Conservation (phyloP, 176 grass and related monocot species). For the Bolboschoenus planiculmis region DNA sequence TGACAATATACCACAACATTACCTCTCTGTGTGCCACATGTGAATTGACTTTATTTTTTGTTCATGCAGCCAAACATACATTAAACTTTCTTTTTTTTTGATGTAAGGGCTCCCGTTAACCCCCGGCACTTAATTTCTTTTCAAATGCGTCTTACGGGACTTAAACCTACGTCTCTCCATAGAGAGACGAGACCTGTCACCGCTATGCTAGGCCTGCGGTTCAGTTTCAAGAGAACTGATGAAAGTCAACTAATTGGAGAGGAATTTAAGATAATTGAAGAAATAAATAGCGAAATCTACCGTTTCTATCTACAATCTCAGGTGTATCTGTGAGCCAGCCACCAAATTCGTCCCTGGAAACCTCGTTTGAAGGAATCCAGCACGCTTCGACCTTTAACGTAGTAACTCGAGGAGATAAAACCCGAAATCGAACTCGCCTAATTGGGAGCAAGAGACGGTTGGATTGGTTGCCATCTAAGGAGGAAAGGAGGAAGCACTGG, state of each 20-base stretch:
- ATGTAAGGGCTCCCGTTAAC: no score
- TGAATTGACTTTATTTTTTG: background rate
- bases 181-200: no score
- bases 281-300: background rate
- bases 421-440: background rate
- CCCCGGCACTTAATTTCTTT: no score
- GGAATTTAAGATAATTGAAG: background rate
- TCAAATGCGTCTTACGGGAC: no score
- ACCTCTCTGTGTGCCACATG: background rate
- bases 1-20: background rate
- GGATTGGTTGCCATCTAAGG: background rate
- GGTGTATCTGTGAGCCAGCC: conserved; percentile 24
- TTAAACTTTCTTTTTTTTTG: background rate
- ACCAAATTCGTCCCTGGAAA: conserved; percentile 28
- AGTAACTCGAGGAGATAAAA: background rate
- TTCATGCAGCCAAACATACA: background rate
- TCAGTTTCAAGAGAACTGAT: background rate
- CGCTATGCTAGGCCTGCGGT: no score
- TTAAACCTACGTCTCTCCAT: no score
- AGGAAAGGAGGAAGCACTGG: background rate
- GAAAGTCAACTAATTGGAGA: background rate
- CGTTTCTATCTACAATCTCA: conserved; percentile 12
- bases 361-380: conserved; percentile 20
- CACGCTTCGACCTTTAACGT: conserved; percentile 18
- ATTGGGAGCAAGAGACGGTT: background rate